Percentiles rank a stretch among this genome's conserved stretches.
phyloP scores from a whole-genome alignment of 352 stramenopile species.

The Globisporangium okanoganense region DNA sequence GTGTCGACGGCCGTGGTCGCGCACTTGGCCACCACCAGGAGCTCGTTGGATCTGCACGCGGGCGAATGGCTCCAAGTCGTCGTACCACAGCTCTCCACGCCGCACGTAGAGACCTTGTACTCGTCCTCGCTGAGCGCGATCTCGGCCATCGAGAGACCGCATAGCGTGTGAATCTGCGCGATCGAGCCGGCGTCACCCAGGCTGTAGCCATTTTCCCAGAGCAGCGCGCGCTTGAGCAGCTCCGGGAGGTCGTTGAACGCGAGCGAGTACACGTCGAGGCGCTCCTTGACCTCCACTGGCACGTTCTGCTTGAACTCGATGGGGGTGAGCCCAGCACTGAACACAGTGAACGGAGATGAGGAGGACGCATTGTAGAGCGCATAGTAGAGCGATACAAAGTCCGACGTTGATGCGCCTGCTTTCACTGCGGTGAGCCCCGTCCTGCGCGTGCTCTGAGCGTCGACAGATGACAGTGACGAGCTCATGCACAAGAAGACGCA shows the following conservation, averaged over 20 bases:
- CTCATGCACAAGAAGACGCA: neutral
- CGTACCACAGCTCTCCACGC: slow-evolving; percentile 8
- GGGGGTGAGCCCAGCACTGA: neutral
- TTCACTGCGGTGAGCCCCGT: neutral
- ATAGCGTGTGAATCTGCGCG: slow-evolving; percentile 28
- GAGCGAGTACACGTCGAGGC: slow-evolving; percentile 11
- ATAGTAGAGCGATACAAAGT: slow-evolving; percentile 11
- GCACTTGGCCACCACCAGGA: slow-evolving; percentile 14
- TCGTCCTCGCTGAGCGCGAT: slow-evolving; percentile 23
- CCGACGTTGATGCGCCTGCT: neutral
- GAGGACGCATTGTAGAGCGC: neutral
- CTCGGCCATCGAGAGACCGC: slow-evolving; percentile 23
- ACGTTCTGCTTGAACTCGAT: slow-evolving; percentile 13
- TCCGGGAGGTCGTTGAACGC: slow-evolving; percentile 21
- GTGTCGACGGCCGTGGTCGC: slow-evolving; percentile 16
- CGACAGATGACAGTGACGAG: neutral
- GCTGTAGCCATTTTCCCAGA: slow-evolving; percentile 57
- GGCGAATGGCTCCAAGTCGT: neutral
- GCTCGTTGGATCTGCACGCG: slow-evolving; percentile 10
- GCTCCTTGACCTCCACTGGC: slow-evolving; percentile 11
- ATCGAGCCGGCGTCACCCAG: slow-evolving; percentile 13
- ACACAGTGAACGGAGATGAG: too few relatives aligned
- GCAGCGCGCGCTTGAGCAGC: slow-evolving; percentile 44
- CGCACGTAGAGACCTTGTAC: slow-evolving; percentile 18
- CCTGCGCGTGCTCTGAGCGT: neutral